Percentiles rank a stretch among this genome's conserved stretches.
Conservation (phyloP, 352 stramenopile genomes). For the Elongisporangium prolatum region DNA sequence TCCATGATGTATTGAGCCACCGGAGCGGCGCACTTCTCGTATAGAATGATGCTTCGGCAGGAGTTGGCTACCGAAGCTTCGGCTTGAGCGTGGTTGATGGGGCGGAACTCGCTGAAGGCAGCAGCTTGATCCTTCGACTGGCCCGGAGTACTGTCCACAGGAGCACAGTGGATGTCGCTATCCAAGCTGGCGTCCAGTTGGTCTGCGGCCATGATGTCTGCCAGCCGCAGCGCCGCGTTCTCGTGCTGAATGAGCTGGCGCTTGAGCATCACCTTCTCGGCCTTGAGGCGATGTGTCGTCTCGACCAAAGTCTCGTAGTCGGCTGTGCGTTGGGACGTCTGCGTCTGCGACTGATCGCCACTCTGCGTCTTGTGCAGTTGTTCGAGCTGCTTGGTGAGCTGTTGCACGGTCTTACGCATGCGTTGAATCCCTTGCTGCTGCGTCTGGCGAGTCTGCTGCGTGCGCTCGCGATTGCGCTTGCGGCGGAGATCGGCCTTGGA, state of each 20-base stretch:
- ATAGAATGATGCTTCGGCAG: constrained; percentile 48
- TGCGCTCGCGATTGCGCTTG: constrained; percentile 53
- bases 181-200: constrained; percentile 22
- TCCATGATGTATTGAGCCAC: constrained; percentile 7
- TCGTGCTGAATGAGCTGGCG: constrained; percentile 44
- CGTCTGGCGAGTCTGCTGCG: constrained; percentile 34
- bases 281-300: constrained; percentile 51
- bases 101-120: constrained; percentile 32
- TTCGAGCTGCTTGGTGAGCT: constrained; percentile 41
- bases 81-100: constrained; percentile 47
- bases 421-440: constrained; percentile 40
- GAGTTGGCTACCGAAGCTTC: constrained; percentile 46
- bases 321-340: constrained; percentile 21
- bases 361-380: constrained; percentile 7
- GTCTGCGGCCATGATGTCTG: constrained; percentile 46
- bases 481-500: constrained; percentile 16
- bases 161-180: constrained; percentile 3
- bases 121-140: constrained; percentile 1
- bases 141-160: background rate
- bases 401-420: constrained; percentile 40
- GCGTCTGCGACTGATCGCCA: constrained; percentile 25
- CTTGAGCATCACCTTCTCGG: constrained; percentile 53
- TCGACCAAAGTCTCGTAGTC: constrained; percentile 52
- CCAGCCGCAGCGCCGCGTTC: constrained; percentile 32
- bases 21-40: constrained; percentile 38